Base-by-base conservation (phyloP, 768 basidiomycete species). In the Pilatotrama ljubarskyi region DNA sequence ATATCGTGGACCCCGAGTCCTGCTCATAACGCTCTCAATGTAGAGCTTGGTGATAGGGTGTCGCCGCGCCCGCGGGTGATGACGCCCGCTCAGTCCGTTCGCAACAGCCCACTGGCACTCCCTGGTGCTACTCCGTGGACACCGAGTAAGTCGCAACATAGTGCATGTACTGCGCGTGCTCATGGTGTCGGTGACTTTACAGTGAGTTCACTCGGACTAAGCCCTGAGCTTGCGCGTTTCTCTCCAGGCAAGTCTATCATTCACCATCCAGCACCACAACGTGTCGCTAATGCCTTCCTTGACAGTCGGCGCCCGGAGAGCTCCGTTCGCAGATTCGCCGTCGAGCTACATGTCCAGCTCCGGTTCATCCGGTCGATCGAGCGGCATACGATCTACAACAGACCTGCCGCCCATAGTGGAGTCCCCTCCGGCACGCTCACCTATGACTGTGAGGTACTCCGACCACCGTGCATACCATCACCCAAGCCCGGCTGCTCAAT, bases 61-160 rank as follows among this genome's bases (percentile, higher is more conserved):
- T 58, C 56, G 13, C 48, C 56, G 8, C 48, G 56, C 11, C 47
- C 47, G 3, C 48, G 29, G 5, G 49, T 50, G 40, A 58, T 51
- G 56, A 50, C 41, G 15, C 49, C 56, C 7, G n/a, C 25, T 13
- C 36, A 22, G n/a, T 22, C 35, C 22, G 22, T 41, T 25, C 37
- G 24, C 13, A 37, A 51, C 38, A 51, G 37, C 26, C 51, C 51
- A 17, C n/a, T n/a, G n/a, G n/a, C n/a, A n/a, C 14, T 26, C 10
- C 36, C 17, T n/a, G 13, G 18, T 8, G 55, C 36, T 17, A 17
- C 56, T 1, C 48, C 56, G 11, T 36, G 42, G 26, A 44, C 54
- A 20, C 54, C 42, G 15, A 20, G 44, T 55, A 20, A 15, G 51
- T 38, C 3, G 13, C 15, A 1, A 2, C 17, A n/a, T 15, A 11